These are phyloP conservation scores for Hypoxylon sp. DNA, from an alignment of 2,329 filamentous ascomycete genomes.

Conservation along the genomic window DNA sequence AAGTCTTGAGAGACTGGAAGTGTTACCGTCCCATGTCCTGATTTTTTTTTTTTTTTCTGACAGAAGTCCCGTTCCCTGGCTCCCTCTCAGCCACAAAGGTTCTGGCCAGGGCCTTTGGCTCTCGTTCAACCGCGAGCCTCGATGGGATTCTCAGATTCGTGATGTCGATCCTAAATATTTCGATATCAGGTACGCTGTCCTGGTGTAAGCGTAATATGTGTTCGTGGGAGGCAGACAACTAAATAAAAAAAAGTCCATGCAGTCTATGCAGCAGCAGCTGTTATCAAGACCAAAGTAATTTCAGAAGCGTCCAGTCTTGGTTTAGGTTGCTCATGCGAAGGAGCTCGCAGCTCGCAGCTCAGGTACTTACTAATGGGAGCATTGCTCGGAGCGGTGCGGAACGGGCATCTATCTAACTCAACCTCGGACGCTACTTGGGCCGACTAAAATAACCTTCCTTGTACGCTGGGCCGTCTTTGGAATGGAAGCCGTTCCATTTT, in stretches of 20 bases:
- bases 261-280: constrained; percentile 19
- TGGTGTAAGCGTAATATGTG: constrained; percentile 11
- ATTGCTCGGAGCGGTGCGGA: constrained; percentile 40
- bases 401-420: constrained; percentile 31
- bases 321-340: too few species aligned
- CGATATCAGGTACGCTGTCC: constrained; percentile 19
- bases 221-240: constrained; percentile 5
- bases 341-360: too few species aligned
- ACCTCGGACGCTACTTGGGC: constrained; percentile 28
- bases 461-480: constrained; percentile 4
- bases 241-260: too few species aligned
- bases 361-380: constrained; percentile 25
- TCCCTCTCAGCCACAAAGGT: constrained; percentile 44
- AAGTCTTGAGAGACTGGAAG: constrained; percentile 10
- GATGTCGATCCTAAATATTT: constrained; percentile 26
- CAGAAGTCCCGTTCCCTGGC: constrained; percentile 31
- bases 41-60: constrained; percentile 2
- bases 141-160: constrained; percentile 33
- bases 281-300: constrained; percentile 25
- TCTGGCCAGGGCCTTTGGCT: constrained; percentile 42
- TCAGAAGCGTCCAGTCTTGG: too few species aligned
- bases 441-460: constrained; percentile 28
- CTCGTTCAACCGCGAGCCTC: constrained; percentile 31
- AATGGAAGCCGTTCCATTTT: constrained; percentile 1
- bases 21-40: constrained; percentile 5